Evolutionary conservation across 768 basidiomycete genomes (phyloP), one percentile per base, ranked within the genome.

Genomic region (Lactarius trivialis): DNA sequence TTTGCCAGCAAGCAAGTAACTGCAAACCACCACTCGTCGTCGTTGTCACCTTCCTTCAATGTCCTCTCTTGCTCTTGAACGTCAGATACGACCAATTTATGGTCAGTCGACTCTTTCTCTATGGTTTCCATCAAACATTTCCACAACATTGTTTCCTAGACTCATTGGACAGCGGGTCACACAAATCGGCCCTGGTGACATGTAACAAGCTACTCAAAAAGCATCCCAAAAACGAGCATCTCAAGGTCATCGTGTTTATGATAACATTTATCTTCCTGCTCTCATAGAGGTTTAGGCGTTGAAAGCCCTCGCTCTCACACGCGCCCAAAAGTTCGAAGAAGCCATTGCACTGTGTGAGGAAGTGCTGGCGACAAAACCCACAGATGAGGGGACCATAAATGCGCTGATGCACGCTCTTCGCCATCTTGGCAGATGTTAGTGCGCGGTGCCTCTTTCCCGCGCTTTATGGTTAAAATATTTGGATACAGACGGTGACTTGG

Each of bases 141-240:
- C 60, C 52, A 58, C 19, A 58, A n/a, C 61, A 41, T 26, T 33
- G 12, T 58, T 55, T 15, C 14, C 36, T 71, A 93, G 91, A 93
- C 80, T 86, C 91, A 51, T 78, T 93, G 65, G 91, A 93, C 76
- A 89, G 84, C 50, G 86, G 88, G 52, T 89, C 90, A 15, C 90
- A 89, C 77, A 93, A 93, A 76, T 85, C 88, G 41, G 91, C 92
- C 21, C 81, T 93, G 58, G 84, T 91, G 43, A 79, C 85, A 8
- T 92, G 91, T 76, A 93, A 91, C 73, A 93, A 93, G 74, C 73
- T 93, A 32, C 81, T 93, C 67, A 93, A 92, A 75, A 93, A 92
- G 76, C 82, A 91, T 68, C 87, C 89, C 30, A 84, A 81, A 71
- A 88, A 83, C 72, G 77, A 82, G 48, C 77, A 91, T 34, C 73